phyloP scores from a whole-genome alignment of 1,284 basidiomycete genomes.

The Porogramme epimiltina region DNA sequence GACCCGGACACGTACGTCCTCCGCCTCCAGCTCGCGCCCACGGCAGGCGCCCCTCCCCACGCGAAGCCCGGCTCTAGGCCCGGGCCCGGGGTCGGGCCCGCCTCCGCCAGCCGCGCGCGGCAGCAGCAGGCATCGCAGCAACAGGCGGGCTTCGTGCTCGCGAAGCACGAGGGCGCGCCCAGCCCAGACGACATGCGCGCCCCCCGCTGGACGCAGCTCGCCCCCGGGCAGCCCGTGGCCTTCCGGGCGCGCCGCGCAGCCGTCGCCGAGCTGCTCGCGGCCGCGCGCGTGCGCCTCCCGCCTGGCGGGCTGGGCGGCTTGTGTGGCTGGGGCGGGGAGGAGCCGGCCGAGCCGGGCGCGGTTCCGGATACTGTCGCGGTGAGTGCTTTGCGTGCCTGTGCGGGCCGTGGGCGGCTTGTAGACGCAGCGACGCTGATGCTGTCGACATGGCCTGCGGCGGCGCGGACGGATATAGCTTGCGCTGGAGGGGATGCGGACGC shows the following conservation, averaged over 20 bases:
- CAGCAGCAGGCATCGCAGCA: background rate
- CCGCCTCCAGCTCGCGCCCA: constrained; percentile 11
- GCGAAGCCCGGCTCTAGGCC: too few relatives aligned
- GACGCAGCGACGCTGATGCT: too few relatives aligned
- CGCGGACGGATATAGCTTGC: constrained; percentile 5
- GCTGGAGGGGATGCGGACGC: constrained; percentile 11
- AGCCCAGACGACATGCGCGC: constrained; percentile 3
- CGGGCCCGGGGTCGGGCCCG: too few relatives aligned
- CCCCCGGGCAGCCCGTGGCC: constrained; percentile 10
- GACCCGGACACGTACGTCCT: constrained; percentile 23
- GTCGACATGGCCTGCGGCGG: background rate
- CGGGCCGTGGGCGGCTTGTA: too few relatives aligned
- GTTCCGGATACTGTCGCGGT: too few relatives aligned
- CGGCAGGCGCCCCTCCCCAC: background rate
- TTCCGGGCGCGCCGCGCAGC: constrained; percentile 17
- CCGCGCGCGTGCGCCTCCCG: background rate
- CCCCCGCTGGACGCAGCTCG: constrained; percentile 19
- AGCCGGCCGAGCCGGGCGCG: too few relatives aligned
- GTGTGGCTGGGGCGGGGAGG: too few relatives aligned
- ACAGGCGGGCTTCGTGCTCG: too few relatives aligned
- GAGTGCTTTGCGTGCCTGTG: too few relatives aligned
- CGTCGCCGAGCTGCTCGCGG: constrained; percentile 10
- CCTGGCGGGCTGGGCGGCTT: too few relatives aligned
- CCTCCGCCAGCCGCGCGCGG: background rate
- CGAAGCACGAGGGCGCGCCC: background rate